Conservation (phyloP, 2,329 filamentous ascomycete species). For the Exserohilum turcica region DNA sequence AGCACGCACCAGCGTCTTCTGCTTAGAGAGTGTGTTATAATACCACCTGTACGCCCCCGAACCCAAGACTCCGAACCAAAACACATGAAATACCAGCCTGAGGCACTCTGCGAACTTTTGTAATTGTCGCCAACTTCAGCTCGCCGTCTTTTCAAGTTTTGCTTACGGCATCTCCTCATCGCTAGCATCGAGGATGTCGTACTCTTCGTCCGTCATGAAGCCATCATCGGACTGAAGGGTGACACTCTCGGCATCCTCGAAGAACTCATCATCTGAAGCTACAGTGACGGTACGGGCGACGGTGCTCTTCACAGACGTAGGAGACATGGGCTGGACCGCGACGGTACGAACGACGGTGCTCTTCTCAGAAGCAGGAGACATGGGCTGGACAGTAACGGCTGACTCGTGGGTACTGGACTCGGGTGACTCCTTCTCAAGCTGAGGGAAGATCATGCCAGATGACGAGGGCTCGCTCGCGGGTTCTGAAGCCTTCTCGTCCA, state of each 20-base stretch:
- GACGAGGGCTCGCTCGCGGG: constrained; percentile 23
- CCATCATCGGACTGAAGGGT: constrained; percentile 64
- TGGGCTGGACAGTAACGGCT: constrained; percentile 35
- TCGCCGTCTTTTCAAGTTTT: background rate
- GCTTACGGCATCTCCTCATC: constrained; percentile 69
- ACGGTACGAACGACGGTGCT: constrained; percentile 40
- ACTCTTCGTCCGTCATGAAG: constrained; percentile 96
- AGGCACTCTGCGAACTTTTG: constrained; percentile 1
- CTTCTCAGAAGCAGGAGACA: constrained; percentile 33
- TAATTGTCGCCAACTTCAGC: background rate
- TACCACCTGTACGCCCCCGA: constrained; percentile 4
- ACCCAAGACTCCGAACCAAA: constrained; percentile 4
- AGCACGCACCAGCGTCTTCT: constrained; percentile 12
- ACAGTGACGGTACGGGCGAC: constrained; percentile 41
- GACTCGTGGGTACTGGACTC: constrained; percentile 76
- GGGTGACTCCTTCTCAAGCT: constrained; percentile 91
- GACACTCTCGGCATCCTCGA: constrained; percentile 64
- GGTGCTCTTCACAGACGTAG: constrained; percentile 35
- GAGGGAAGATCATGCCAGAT: constrained; percentile 91
- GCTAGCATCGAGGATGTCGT: constrained; percentile 93
- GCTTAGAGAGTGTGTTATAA: constrained; percentile 7
- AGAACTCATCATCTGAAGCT: constrained; percentile 57
- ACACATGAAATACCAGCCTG: constrained; percentile 7
- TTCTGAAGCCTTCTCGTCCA: constrained; percentile 40
- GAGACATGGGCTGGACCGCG: constrained; percentile 32